Evolutionary conservation across 805 yeast species (phyloP).

Genomic region (Pichia nanzhaoensis): DNA sequence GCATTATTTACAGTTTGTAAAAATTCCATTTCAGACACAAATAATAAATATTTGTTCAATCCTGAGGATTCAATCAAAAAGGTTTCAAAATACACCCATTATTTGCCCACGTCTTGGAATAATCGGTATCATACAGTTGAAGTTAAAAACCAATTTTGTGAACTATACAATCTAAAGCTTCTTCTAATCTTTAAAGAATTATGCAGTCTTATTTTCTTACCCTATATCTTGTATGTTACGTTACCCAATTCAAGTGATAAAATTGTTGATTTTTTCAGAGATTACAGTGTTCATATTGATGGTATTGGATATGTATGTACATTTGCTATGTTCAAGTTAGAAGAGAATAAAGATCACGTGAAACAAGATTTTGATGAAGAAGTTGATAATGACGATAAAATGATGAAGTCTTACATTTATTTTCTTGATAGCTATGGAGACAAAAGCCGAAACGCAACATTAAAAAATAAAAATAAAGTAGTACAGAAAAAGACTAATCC

Average conservation of each 20-base stretch:
- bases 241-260: conserved; percentile 66
- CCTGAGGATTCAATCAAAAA: conserved; percentile 82
- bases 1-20: conserved; percentile 81
- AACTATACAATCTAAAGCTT: conserved; percentile 66
- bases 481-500: neutral
- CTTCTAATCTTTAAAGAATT: conserved; percentile 69
- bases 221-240: conserved; percentile 82
- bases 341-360: conserved; percentile 35
- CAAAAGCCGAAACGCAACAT: neutral
- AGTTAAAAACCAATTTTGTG: conserved; percentile 78
- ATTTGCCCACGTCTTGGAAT: conserved; percentile 82
- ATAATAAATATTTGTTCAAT: conserved; percentile 56
- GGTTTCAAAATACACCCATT: conserved; percentile 85
- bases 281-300: conserved; percentile 83
- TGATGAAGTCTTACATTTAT: conserved; percentile 85
- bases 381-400: conserved; percentile 59
- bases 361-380: conserved; percentile 50
- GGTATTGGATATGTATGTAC: conserved; percentile 93
- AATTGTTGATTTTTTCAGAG: conserved; percentile 87
- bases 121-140: conserved; percentile 76
- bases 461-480: neutral
- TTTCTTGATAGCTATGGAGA: conserved; percentile 78
- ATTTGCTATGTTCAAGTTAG: conserved; percentile 86
- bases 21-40: conserved; percentile 56
- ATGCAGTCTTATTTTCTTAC: conserved; percentile 75